phyloP scores from a whole-genome alignment of 139 green algal species.

The Closterium sp. region DNA sequence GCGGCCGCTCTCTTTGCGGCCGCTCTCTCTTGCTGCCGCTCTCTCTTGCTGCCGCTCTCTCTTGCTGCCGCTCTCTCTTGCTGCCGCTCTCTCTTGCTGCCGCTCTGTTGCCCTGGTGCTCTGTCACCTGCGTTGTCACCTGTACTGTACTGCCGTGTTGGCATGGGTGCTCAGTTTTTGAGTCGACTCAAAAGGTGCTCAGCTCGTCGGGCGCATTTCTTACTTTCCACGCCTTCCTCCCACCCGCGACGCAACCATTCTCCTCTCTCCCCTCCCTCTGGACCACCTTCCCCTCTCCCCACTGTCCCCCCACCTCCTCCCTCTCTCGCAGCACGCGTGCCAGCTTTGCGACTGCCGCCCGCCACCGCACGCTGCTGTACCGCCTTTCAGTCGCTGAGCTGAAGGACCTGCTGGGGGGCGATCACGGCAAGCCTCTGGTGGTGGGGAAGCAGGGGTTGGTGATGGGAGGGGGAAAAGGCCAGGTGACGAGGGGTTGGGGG shows the following conservation, averaged over 20 bases:
- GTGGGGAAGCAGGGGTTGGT: background rate
- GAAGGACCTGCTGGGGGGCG: slow-evolving; percentile 35
- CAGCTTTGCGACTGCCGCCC: slow-evolving; percentile 71
- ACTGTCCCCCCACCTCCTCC: background rate
- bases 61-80: too few species aligned
- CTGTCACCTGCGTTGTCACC: background rate
- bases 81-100: too few species aligned
- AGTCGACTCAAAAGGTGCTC: too few species aligned
- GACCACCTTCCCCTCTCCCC: background rate
- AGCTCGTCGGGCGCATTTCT: too few species aligned
- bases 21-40: too few species aligned
- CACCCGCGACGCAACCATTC: background rate
- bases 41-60: too few species aligned
- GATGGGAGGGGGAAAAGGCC: background rate
- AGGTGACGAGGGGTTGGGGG: background rate
- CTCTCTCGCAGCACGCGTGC: slow-evolving; percentile 32
- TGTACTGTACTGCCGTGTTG: too few species aligned
- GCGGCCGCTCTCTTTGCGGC: too few species aligned
- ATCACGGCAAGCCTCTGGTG: background rate
- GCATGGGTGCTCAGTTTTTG: too few species aligned
- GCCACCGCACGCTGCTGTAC: slow-evolving; percentile 63
- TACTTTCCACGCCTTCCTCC: background rate
- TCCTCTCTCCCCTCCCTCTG: background rate
- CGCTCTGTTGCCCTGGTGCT: slow-evolving; percentile 11
- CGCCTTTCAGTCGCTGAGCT: slow-evolving; percentile 69